Evolutionary conservation across 352 stramenopile species (phyloP), one percentile per base, ranked within the genome.

Genomic region (Chrysophaeum taylorii): DNA sequence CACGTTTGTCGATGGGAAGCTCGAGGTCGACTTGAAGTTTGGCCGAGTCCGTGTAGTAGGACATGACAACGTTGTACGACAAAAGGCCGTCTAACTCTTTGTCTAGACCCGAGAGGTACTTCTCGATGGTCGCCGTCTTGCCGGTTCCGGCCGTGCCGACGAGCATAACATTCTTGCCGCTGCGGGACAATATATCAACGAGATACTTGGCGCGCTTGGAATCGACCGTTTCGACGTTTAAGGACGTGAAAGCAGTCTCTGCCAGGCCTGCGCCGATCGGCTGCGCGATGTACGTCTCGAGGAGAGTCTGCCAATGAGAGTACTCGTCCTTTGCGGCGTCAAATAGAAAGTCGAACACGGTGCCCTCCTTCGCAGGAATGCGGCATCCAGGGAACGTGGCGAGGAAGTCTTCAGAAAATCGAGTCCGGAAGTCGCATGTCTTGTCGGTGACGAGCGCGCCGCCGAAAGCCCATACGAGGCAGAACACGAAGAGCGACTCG

Each of bases 291-390:
- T 84, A 74, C 48, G 37, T 73, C 25, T 70, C 73, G 31, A 97
- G 90, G 70, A 94, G 94, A 0, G 79, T 87, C 72, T 84, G 86
- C 94, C 93, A 98, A 70, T 86, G 89, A 39, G 94, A 84, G 70
- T 96, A 96, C 42, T 93, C 86, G 70, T 89, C 89, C 1, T 80
- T 89, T 54, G 94, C 86, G 27, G 92, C 70, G 75, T 97, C 95
- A 76, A 94, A 98, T 70, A 96, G 97, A 76, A 97, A 98, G 79
- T 98, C 94, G 70, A 98, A 98, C 73, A 91, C 97, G 5, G 90
- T 69, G 5, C 90, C 91, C 73, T 97, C 92, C 72, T 97, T 97
- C n/a, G n/a, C n/a, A 2, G 57, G 57, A 36, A 45, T 45, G 33
- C 31, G 57, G 12, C 41, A 31, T 5, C 33, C n/a, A 0, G 92